Evolutionary conservation across 257 asterid species (phyloP), one percentile per base, ranked within the genome.

Genomic region (Henckelia pumila): DNA sequence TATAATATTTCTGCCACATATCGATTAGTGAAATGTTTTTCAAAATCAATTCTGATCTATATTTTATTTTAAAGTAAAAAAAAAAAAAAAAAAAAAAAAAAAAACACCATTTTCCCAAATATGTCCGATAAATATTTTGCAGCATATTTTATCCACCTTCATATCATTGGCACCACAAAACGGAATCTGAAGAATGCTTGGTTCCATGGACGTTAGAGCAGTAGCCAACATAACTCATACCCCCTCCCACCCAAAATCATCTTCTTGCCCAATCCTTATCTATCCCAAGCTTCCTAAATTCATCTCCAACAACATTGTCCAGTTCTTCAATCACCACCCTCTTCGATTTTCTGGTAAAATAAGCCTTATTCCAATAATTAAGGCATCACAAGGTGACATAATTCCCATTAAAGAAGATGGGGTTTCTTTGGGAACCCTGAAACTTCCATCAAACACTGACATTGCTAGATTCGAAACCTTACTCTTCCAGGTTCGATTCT

Each of bases 351-450:
- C 82, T 2, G 29, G 49, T 66, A 78, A 73, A 63, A 64, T 30
- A 28, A 74, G 57, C 21, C 24, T 70, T 44, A 10, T 37, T 25
- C 66, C 66, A 59, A 67, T 72, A 25, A 20, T 69, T 44, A 88
- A 77, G 78, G 89, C 89, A 67, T 62, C 88, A 21, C 8, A 82
- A 26, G 53, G 75, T 21, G 75, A 70, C n/a, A 65, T 55, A 59
- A 40, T 73, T 55, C 66, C 79, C 13, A n/a, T 82, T 7, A 35
- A 64, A 1, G 63, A 84, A 5, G 95, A 86, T 7, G 98, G 98
- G 8, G 92, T 88, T 70, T 84, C 97, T 44, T 70, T 89, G 59
- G 97, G 97, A 24, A 88, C 98, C 67, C 73, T 92, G 96, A 92
- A 89, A 49, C 87, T 92, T 49, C 98, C 98, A 8, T 35, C 68